Evolutionary conservation across 2,329 filamentous ascomycete genomes (phyloP), one percentile per base, ranked within the genome.

Genomic region (Xylaria sp.): DNA sequence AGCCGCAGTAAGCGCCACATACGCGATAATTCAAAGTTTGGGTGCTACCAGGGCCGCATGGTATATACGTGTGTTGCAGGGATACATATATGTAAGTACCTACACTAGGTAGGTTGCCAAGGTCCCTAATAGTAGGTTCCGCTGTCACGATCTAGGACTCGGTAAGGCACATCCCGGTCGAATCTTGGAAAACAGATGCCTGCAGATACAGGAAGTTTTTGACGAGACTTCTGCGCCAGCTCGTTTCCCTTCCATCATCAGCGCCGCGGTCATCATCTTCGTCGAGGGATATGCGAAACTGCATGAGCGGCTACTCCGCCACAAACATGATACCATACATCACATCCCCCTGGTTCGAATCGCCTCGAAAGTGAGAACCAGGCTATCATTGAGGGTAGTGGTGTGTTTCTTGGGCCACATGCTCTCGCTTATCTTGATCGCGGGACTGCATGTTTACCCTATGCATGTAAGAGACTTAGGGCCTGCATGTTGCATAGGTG

Each of bases 361-460:
- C 59, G 51, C 44, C 12, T 25, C 54, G n/a, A 59, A 25, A 63
- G 56, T 44, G 39, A 65, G 62, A 57, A 55, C 61, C 63, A 66
- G 65, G 62, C 61, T 54, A 44, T 39, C 25, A 56, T 54, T 13
- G 48, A 59, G 23, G 59, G 52, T 60, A 56, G 65, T 48, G 61
- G 60, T 55, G 44, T 44, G 46, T 63, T 58, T 59, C 58, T 65
- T 63, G 69, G 65, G 57, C 62, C 54, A 61, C 60, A 56, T 68
- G 18, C 48, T 70, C 69, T 70, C 69, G 69, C 65, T 70, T 68
- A 70, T 70, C 69, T 70, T 28, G 69, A 68, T 70, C 65, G 62
- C 58, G 62, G 65, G 54, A 65, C 57, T 63, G 65, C 68, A 68
- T 54, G 61, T 63, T 55, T 48, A 68, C 56, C 63, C 32, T 67